Evolutionary conservation across 2,329 filamentous ascomycete species (phyloP).

Genomic region (Colletotrichum sp.): DNA sequence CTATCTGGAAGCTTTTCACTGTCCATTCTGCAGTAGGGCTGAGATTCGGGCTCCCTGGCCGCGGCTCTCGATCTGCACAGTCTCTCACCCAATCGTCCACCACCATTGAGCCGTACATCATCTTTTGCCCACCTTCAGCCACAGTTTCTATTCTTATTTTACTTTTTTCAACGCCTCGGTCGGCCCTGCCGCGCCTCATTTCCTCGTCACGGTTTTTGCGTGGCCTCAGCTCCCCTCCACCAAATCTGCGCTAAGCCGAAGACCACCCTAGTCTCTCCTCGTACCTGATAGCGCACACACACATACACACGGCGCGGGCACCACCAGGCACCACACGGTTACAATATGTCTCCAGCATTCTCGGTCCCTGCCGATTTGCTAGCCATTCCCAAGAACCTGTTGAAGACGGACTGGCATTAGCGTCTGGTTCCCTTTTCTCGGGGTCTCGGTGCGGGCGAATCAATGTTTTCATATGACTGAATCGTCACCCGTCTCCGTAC

Average conservation of each 20-base stretch:
- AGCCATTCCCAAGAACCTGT: neutral
- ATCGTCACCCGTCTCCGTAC: neutral
- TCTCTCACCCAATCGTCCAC: neutral
- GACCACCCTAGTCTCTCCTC: neutral
- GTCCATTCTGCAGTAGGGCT: neutral
- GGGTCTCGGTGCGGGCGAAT: neutral
- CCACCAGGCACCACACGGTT: neutral
- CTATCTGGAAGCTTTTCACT: neutral
- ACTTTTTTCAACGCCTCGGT: neutral
- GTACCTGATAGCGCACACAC: neutral
- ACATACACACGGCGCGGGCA: neutral
- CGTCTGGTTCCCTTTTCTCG: neutral
- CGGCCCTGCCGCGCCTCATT: conserved; percentile 1
- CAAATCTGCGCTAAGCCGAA: neutral
- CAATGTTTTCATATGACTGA: neutral
- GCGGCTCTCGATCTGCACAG: neutral
- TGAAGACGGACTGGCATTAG: neutral
- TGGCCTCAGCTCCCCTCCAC: neutral
- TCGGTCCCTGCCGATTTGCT: conserved; percentile 7
- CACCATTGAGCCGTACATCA: neutral
- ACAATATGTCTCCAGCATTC: neutral
- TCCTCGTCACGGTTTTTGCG: conserved; percentile 4
- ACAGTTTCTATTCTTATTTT: conserved; percentile 9
- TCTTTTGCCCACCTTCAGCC: neutral
- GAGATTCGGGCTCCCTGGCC: neutral